Evolutionary conservation across 2,329 filamentous ascomycete species (phyloP), one percentile per base, ranked within the genome.

Genomic region (Parasarocladium wereldwijsianum): DNA sequence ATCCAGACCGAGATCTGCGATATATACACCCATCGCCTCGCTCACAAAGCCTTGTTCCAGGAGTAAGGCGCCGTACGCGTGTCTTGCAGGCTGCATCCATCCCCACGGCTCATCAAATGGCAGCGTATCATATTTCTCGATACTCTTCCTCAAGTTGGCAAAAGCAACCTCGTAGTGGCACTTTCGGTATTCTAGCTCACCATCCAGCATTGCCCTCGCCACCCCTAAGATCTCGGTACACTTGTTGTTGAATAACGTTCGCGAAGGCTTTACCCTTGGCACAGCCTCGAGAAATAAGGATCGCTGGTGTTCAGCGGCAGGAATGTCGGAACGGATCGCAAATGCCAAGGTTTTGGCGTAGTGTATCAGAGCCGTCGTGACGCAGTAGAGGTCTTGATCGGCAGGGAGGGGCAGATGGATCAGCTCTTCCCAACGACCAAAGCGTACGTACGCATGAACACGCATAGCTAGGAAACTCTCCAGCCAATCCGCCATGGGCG

Each of bases 401-500:
- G 47, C 32, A 0, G 77, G 78, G 0, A 80, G 36, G 0, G 52
- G 34, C 1, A 80, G 49, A 1, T 54, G 49, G 7, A 78, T 50
- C 14, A 85, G 58, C 1, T 82, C 74, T 0, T 70, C 43, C 81
- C 81, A 86, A 11, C 55, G 57, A 0, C 81, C 81, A 40, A 86
- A 87, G 0, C 81, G 70, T 25, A 87, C 61, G 11, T 81, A 56
- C 1, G 75, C 72, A 46, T 87, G 80, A 2, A 76, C 56, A 4
- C 72, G 65, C 47, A 82, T 70, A 2, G 67, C 64, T 4, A 79
- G 50, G 38, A 83, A 84, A 2, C 67, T 66, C 49, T 86, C 81
- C 1, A 85, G 56, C 71, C 76, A 85, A 47, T 85, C 77, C 1
- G 79, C 77, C 78, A 86, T 84, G 0, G 76, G 76, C 0, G 76